Evolutionary conservation across 2,329 filamentous ascomycete genomes (phyloP), one percentile per base, ranked within the genome.

Genomic region (Colletotrichum scovillei): DNA sequence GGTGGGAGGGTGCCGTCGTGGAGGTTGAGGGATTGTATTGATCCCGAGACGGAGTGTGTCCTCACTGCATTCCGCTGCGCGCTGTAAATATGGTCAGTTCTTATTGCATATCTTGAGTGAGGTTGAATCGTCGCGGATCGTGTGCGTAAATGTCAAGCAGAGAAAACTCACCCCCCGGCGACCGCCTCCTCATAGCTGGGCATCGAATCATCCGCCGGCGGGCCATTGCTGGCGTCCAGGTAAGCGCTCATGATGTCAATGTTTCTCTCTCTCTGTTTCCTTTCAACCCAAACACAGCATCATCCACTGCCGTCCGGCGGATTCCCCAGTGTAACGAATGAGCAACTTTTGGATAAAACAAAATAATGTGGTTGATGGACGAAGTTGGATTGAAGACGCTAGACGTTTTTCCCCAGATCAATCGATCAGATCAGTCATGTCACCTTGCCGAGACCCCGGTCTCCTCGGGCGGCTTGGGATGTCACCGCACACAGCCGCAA

Each of bases 171-270:
- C 68, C 68, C 63, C 26, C 52, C 62, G 11, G 62, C 68, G 16
- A 71, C 55, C 35, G 68, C 68, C 30, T 71, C 68, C 52, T 58
- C 63, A 14, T 71, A 71, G 53, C 63, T 71, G 4, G 68, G 68
- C 62, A 65, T 65, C 28, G 35, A 30, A 24, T 71, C 68, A 22
- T 67, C 68, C 16, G 9, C 52, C 26, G 58, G 26, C 46, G 19
- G 26, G 58, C 58, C 58, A 56, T 63, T 46, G 12, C 49, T n/a
- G 32, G 26, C 26, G 32, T 52, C 30, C 14, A 56, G 58, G 12
- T 56, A 49, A 9, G n/a, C 11, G 22, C 22, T 69, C 66, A 69
- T 69, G 4, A 26, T 55, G 49, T 5, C 46, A 19, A 19, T 57
- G 38, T 52, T 11, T 49, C 16, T 49, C 42, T 46, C 42, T 49